A percentile compares a stretch with the other conserved stretches of the same genome.
Conservation (phyloP, 2,329 filamentous ascomycete genomes). For the Cladophialophora bantiana region DNA sequence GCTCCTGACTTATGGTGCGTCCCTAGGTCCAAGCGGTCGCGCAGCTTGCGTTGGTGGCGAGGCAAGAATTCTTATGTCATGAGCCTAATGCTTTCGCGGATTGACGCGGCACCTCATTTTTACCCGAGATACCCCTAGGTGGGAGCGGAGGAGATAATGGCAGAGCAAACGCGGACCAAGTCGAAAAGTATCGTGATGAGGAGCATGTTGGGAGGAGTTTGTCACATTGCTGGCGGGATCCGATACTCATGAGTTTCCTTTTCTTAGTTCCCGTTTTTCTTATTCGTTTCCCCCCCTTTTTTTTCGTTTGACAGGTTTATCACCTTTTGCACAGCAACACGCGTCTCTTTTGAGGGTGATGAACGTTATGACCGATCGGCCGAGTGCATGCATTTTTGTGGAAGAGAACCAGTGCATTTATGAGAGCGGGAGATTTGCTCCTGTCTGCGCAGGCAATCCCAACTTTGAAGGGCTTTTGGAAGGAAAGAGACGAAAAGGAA, state of each 20-base stretch:
- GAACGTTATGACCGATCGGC: constrained; percentile 34
- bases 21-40: background rate
- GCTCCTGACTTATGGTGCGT: constrained; percentile 11
- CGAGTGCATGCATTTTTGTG: constrained; percentile 30
- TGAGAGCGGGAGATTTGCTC: constrained; percentile 21
- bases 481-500: constrained; percentile 6
- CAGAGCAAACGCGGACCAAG: constrained; percentile 18
- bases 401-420: constrained; percentile 22
- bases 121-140: constrained; percentile 40
- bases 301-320: constrained; percentile 19
- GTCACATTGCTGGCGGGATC: constrained; percentile 27
- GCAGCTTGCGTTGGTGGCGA: constrained; percentile 1
- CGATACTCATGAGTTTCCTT: constrained; percentile 30
- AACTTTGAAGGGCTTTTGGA: constrained; percentile 18
- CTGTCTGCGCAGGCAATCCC: constrained; percentile 21
- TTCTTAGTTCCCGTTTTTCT: constrained; percentile 23
- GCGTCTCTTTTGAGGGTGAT: constrained; percentile 28
- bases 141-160: constrained; percentile 41
- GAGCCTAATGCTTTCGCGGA: constrained; percentile 24
- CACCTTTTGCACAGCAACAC: constrained; percentile 21
- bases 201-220: constrained; percentile 32
- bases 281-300: constrained; percentile 8
- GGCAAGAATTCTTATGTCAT: constrained; percentile 15
- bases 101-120: constrained; percentile 37
- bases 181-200: constrained; percentile 26